Percentiles rank a stretch among this genome's conserved stretches.
Conservation (phyloP, 176 grass and related monocot genomes). For the Musa acuminata region DNA sequence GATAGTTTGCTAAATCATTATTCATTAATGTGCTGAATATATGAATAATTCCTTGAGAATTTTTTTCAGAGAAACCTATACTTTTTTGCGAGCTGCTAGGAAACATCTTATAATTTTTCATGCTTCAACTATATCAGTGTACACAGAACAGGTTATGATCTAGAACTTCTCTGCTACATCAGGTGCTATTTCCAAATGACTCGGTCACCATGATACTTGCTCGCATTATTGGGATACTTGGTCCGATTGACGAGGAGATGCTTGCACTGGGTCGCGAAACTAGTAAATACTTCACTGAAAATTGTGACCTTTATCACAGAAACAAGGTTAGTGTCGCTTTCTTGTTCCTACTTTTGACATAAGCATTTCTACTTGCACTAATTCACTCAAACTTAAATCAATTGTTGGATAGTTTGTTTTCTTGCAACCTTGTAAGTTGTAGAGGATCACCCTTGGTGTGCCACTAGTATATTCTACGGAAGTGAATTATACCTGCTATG, state of each 20-base stretch:
- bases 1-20: not conserved
- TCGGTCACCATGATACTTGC: slow-evolving; percentile 75
- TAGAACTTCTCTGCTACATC: slow-evolving; percentile 13
- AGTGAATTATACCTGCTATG: not conserved
- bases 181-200: slow-evolving; percentile 96
- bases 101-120: not conserved
- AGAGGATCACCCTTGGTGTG: no score
- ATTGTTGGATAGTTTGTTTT: no score
- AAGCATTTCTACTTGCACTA: not conserved
- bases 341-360: slow-evolving; percentile 4
- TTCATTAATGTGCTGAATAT: not conserved
- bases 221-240: slow-evolving; percentile 58
- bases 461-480: not conserved
- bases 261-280: slow-evolving; percentile 59
- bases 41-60: not conserved
- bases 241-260: slow-evolving; percentile 93
- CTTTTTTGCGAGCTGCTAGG: not conserved
- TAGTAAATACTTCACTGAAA: slow-evolving; percentile 73
- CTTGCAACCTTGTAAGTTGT: no score
- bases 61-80: not conserved
- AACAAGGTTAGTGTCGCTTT: slow-evolving; percentile 62
- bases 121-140: slow-evolving; percentile 16
- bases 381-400: not conserved
- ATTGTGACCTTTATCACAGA: slow-evolving; percentile 64
- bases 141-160: slow-evolving; percentile 13